phyloP scores from a whole-genome alignment of 306 rosid genomes.

The Chamaecrista fasciculata region DNA sequence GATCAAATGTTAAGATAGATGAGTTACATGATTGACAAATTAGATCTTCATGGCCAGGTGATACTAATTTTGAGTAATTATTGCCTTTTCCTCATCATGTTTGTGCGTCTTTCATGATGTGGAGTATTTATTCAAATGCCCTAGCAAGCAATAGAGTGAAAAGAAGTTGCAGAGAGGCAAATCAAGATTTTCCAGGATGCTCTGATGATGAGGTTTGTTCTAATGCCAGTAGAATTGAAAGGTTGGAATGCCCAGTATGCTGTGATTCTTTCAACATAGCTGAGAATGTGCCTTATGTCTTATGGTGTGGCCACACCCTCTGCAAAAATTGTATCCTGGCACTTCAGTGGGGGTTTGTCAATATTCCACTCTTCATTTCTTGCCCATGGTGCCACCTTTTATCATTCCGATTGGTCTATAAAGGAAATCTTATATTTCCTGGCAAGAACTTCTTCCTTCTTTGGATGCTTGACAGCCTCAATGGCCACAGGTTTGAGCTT shows the following conservation, averaged over 20 bases:
- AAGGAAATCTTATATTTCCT: conserved; percentile 69
- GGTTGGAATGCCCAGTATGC: conserved; percentile 83
- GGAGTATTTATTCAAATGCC: conserved; percentile 76
- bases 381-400: conserved; percentile 87
- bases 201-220: conserved; percentile 83
- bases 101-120: conserved; percentile 44
- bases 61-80: conserved; percentile 26
- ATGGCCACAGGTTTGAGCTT: conserved; percentile 61
- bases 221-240: conserved; percentile 71
- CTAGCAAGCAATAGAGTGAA: conserved; percentile 57
- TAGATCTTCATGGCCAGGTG: conserved; percentile 17
- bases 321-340: conserved; percentile 82
- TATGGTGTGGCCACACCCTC: conserved; percentile 90
- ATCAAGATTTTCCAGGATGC: conserved; percentile 50
- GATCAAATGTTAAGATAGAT: too few species aligned
- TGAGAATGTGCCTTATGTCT: conserved; percentile 87
- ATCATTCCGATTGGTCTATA: conserved; percentile 64
- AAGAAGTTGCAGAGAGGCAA: conserved; percentile 47
- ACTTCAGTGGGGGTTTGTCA: conserved; percentile 74
- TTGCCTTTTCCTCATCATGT: conserved; percentile 10
- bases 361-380: conserved; percentile 59
- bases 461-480: conserved; percentile 90
- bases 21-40: too few species aligned
- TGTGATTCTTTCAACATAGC: conserved; percentile 87
- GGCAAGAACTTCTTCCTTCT: conserved; percentile 80